Percentiles rank a stretch among this genome's conserved stretches.
These are phyloP conservation scores for Vachellia pachyceras DNA, from an alignment of 306 rosid species.

Conservation along the genomic window DNA sequence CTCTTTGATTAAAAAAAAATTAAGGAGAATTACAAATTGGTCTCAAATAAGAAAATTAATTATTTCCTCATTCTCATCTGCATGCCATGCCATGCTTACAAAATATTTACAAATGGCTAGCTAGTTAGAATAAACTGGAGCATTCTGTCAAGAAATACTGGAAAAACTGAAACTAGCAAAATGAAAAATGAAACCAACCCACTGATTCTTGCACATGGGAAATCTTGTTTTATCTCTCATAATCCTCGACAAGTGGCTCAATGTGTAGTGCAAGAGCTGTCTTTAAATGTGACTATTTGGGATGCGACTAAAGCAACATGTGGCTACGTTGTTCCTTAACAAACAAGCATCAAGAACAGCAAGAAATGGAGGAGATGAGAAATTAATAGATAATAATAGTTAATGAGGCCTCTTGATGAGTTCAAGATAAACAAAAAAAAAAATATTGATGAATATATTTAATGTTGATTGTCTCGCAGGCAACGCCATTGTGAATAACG, in stretches of 20 bases:
- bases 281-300: conserved; percentile 8
- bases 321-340: conserved; percentile 36
- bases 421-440: not conserved
- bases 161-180: conserved; percentile 22
- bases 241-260: conserved; percentile 19
- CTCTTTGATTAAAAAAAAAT: too few species aligned
- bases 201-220: conserved; percentile 41
- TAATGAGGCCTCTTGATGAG: not conserved
- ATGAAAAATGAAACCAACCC: conserved; percentile 17
- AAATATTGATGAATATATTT: not conserved
- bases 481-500: conserved; percentile 82
- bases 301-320: conserved; percentile 49
- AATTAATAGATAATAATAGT: not conserved
- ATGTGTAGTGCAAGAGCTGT: not conserved
- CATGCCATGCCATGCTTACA: not conserved
- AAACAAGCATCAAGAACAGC: conserved; percentile 47
- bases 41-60: too few species aligned
- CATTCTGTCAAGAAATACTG: not conserved
- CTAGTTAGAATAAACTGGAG: not conserved
- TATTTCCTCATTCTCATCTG: too few species aligned
- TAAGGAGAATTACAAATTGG: not conserved
- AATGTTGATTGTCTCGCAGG: conserved; percentile 62
- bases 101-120: not conserved
- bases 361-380: not conserved
- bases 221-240: conserved; percentile 3